Base-by-base conservation (phyloP, 495 filamentous ascomycete species). In the Lepraria neglecta region DNA sequence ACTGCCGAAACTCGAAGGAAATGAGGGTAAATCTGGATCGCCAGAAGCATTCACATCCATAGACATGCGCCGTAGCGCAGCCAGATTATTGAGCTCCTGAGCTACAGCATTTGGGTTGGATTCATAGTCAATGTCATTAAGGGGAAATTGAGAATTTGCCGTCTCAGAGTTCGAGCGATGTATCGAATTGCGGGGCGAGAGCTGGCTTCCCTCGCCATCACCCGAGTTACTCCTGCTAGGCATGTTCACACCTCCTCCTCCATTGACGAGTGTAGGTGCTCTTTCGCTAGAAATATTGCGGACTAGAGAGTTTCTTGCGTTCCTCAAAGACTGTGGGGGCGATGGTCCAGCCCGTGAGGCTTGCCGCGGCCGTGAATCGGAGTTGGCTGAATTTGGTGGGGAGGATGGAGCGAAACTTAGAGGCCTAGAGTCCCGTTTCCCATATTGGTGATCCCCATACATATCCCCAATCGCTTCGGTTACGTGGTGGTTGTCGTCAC, bases 401-500 rank as follows among this genome's bases (percentile, higher is more conserved):
- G 84, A 80, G 2, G 82, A 81, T 38, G 77, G 69, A 59, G 84
- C 76, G 75, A 87, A 88, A 70, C 84, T 88, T 55, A 87, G 74
- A 48, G 85, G 85, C 56, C 84, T 74, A 10, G 78, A 76, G 47
- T 86, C 79, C 67, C 78, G 74, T 67, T 75, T 80, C 64, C 70
- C 74, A 65, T 88, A 83, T 68, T 90, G 86, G 71, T 88, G 84
- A 70, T 92, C 87, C 68, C 87, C 89, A 75, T 98, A 98, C 85
- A 97, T 86, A 70, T 94, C 90, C 43, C 91, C 92, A 70, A 98
- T 97, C 50, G 92, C 89, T 70, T 98, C 94, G 43, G 94, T 98
- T 71, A 97, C 92, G 83, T 98, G 94, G 78, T 97, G 92, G 73
- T 83, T 90, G 65, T 87, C 83, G 68, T 89, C 87, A 73, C 86